Evolutionary conservation across 495 filamentous ascomycete genomes (phyloP), one percentile per base, ranked within the genome.

Genomic region (Letharia columbiana): DNA sequence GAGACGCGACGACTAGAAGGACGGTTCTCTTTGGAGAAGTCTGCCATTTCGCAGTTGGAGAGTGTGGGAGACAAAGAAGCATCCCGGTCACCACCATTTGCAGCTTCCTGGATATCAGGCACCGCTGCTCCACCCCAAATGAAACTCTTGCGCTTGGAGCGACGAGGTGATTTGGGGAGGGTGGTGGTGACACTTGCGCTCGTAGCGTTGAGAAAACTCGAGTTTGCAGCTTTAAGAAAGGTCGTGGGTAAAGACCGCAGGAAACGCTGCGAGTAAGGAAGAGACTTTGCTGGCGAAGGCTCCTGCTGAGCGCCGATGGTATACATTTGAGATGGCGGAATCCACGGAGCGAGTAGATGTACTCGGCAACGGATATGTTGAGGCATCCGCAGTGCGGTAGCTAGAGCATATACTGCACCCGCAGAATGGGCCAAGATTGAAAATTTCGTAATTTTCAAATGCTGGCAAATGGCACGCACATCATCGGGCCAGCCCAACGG

Each of bases 401-500:
- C 95, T 37, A 99, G 85, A 37, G 94, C 95, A 72, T 99, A 99
- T 65, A 99, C 96, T 28, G 94, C 95, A 33, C 94, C 94, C 13
- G 94, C 94, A 13, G 92, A 96, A 74, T 99, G 94, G n/a, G 95
- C 94, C 9, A 99, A 82, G 42, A 99, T 91, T 20, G 92, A 97
- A 75, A 99, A 98, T 68, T 96, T 96, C 31, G 87, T 94, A 67
- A 99, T 94, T 71, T 91, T 91, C 61, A 98, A 82, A 45, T 89
- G 79, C 71, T 96, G 91, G 77, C 94, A 99, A 41, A 98, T 96
- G 63, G 91, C 90, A 28, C 92, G 87, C 62, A 99, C 91, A 76
- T 99, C 94, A 77, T 99, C 94, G 71, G 94, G 94, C 94, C 94
- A 99, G 77, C 86, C 89, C 41, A 99, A 82, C 54, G 96, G 94